Evolutionary conservation across 495 filamentous ascomycete species (phyloP).

Genomic region (Barbatosphaeria neglecta): DNA sequence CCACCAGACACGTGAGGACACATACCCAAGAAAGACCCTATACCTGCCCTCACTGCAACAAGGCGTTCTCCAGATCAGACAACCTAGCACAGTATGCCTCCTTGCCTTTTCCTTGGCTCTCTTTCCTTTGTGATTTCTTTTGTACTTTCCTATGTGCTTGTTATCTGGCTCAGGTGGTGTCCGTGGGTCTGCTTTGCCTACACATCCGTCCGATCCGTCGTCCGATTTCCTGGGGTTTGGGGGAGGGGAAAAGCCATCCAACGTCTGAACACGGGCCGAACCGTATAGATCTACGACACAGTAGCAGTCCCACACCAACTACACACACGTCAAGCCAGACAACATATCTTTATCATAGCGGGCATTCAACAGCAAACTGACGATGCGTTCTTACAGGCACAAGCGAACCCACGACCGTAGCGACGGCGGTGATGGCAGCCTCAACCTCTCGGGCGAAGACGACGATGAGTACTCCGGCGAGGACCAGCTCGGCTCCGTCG

Average conservation of each 20-base stretch:
- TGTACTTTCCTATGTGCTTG: constrained; percentile 16
- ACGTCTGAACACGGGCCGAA: too few species aligned
- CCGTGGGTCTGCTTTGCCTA: too few species aligned
- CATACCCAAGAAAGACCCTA: constrained; percentile 99
- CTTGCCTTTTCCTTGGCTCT: constrained; percentile 11
- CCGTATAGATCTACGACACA: too few species aligned
- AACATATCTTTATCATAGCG: constrained; percentile 22
- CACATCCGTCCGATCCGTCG: neutral
- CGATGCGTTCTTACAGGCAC: constrained; percentile 47
- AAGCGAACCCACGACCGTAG: constrained; percentile 85
- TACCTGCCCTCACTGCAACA: constrained; percentile 92
- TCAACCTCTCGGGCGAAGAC: constrained; percentile 61
- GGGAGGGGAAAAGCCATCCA: too few species aligned
- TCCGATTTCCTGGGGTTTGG: too few species aligned
- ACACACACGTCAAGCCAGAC: constrained; percentile 12
- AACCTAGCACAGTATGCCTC: constrained; percentile 89
- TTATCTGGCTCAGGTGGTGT: constrained; percentile 22
- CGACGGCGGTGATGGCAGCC: constrained; percentile 55
- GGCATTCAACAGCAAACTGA: constrained; percentile 18
- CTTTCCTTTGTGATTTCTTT: constrained; percentile 20
- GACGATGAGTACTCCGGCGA: constrained; percentile 56
- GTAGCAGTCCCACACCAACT: constrained; percentile 9
- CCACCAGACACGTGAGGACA: constrained; percentile 90
- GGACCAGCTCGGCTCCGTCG: constrained; percentile 63
- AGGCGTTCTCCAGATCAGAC: constrained; percentile 95